These are phyloP conservation scores for Ophiocordyceps camponoti-saundersi DNA, from an alignment of 2,329 filamentous ascomycete species.

Conservation along the genomic window DNA sequence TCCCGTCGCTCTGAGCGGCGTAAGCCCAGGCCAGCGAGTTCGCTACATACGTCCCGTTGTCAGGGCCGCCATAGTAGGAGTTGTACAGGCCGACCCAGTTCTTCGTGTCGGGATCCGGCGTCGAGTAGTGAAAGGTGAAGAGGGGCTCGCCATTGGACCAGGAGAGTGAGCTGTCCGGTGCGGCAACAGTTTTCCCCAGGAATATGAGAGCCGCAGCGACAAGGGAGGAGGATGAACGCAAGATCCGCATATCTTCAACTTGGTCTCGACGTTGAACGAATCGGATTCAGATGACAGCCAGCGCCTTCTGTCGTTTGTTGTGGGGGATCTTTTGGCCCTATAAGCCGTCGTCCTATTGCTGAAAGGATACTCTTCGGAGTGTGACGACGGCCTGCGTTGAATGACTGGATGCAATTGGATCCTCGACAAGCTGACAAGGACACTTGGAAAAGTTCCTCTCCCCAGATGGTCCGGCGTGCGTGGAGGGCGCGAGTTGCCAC, in stretches of 20 bases:
- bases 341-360: neutral
- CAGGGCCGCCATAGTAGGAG: slow-evolving; percentile 15
- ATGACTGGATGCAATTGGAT: too few species aligned
- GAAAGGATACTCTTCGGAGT: too few species aligned
- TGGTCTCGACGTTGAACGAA: too few species aligned
- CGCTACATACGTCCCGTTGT: slow-evolving; percentile 11
- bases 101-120: slow-evolving; percentile 7
- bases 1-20: slow-evolving; percentile 11
- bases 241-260: neutral
- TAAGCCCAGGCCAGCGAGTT: slow-evolving; percentile 17
- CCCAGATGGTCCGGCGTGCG: too few species aligned
- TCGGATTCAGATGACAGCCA: neutral
- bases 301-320: neutral
- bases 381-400: too few species aligned
- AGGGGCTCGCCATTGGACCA: slow-evolving; percentile 2
- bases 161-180: slow-evolving; percentile 3
- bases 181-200: neutral
- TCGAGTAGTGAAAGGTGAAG: slow-evolving; percentile 19
- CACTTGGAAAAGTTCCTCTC: too few species aligned
- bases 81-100: slow-evolving; percentile 23
- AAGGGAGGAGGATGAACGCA: neutral
- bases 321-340: neutral
- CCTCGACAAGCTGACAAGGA: too few species aligned
- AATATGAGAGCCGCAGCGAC: neutral
- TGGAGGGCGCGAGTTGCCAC: too few species aligned